Conservation (phyloP, 768 basidiomycete genomes). For the Galerina sulciceps region DNA sequence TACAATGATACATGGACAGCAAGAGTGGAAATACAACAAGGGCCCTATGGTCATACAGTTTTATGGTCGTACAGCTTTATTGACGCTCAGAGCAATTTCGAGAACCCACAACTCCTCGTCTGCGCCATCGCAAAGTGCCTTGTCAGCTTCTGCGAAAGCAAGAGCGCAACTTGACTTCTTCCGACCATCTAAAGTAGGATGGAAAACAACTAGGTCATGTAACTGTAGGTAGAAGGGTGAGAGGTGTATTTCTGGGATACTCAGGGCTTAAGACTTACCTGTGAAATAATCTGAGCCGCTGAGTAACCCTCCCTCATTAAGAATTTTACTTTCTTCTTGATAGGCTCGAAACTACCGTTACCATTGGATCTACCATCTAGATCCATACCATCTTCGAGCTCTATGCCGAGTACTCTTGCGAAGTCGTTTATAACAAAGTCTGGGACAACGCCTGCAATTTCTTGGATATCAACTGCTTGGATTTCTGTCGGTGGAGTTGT, state of each 20-base stretch:
- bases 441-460: conserved; percentile 96
- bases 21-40: not conserved
- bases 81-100: conserved; percentile 81
- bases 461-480: conserved; percentile 81
- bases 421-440: conserved; percentile 71
- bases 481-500: conserved; percentile 76
- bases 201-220: conserved; percentile 86
- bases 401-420: conserved; percentile 73
- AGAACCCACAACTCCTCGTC: conserved; percentile 97
- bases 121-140: conserved; percentile 92
- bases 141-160: conserved; percentile 93
- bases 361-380: conserved; percentile 47
- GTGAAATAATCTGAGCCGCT: conserved; percentile 84
- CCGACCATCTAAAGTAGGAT: conserved; percentile 77
- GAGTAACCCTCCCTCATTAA: conserved; percentile 91
- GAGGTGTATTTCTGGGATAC: not conserved
- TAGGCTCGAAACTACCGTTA: conserved; percentile 54
- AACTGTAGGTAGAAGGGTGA: conserved; percentile 52
- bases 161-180: conserved; percentile 84
- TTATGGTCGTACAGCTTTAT: conserved; percentile 72
- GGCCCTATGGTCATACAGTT: conserved; percentile 42
- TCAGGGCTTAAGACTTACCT: conserved; percentile 55
- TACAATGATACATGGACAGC: conserved; percentile 11
- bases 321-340: conserved; percentile 74
- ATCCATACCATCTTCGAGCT: conserved; percentile 55